These are phyloP conservation scores for Austroboletus eburneus DNA, from an alignment of 768 basidiomycete species.

Conservation along the genomic window DNA sequence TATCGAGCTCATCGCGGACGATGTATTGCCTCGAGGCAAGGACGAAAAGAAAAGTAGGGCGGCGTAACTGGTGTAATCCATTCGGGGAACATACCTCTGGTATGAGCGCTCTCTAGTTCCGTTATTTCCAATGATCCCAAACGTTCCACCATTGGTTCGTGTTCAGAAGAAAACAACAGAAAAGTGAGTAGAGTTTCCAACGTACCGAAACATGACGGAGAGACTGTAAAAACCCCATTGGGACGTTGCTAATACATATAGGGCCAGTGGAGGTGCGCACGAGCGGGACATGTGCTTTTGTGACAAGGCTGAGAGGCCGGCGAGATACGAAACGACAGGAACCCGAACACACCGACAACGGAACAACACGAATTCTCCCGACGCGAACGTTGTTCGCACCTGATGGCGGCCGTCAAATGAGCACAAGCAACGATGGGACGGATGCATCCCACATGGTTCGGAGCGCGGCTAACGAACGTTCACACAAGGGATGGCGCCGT, in stretches of 20 bases:
- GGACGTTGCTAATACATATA: neutral
- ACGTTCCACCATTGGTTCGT: neutral
- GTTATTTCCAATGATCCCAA: neutral
- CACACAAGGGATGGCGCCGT: neutral
- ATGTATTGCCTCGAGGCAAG: neutral
- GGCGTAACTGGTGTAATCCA: too few species aligned
- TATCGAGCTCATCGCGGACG: neutral
- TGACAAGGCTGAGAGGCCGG: neutral
- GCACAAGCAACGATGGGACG: neutral
- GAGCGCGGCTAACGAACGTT: neutral
- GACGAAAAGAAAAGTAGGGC: too few species aligned
- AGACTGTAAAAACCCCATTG: neutral
- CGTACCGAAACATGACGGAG: neutral
- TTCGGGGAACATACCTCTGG: too few species aligned
- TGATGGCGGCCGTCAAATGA: slow-evolving; percentile 2
- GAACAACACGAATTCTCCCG: slow-evolving; percentile 1
- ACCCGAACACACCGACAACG: slow-evolving; percentile 9
- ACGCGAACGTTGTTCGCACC: neutral
- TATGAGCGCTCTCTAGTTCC: neutral
- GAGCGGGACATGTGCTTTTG: neutral
- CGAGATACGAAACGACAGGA: slow-evolving; percentile 3
- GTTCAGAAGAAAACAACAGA: too few species aligned
- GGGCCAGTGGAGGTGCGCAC: neutral
- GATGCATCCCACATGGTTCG: neutral
- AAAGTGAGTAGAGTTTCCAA: too few species aligned